Percentiles rank a stretch among this genome's conserved stretches.
phyloP scores from a whole-genome alignment of 805 yeast species.

The Nakazawaea wickerhamii region DNA sequence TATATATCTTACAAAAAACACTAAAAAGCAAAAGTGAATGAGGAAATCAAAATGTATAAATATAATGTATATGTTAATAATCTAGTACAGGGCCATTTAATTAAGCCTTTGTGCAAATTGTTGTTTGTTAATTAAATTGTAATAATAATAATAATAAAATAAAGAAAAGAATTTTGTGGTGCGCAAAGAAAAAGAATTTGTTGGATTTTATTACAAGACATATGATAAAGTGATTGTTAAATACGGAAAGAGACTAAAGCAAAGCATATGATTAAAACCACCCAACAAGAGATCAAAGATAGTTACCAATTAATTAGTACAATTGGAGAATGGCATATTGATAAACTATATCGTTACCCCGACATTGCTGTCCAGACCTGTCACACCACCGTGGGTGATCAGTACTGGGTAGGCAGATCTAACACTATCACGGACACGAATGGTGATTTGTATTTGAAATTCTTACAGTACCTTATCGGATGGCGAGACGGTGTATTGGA shows the following conservation, averaged over 20 bases:
- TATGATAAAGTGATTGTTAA: no score
- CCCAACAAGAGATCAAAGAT: background rate
- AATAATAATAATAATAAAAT: background rate
- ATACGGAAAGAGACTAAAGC: no score
- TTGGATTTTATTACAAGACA: no score
- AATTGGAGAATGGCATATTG: background rate
- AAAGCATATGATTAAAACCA: background rate
- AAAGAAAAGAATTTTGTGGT: background rate
- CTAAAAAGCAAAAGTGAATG: background rate
- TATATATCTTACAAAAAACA: background rate
- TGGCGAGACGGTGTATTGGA: background rate
- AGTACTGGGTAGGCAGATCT: slow-evolving; percentile 9
- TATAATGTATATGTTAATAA: no score
- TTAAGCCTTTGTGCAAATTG: no score
- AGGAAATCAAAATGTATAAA: background rate
- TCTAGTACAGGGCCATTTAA: no score
- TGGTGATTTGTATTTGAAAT: background rate
- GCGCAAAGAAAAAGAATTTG: no score
- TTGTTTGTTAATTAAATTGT: no score
- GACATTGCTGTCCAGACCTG: slow-evolving; percentile 2
- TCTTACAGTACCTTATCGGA: slow-evolving; percentile 5
- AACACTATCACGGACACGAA: background rate
- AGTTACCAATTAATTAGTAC: background rate
- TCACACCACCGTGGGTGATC: background rate
- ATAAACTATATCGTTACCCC: background rate